Evolutionary conservation across 2,329 filamentous ascomycete genomes (phyloP).

Genomic region (Colletotrichum sp.): DNA sequence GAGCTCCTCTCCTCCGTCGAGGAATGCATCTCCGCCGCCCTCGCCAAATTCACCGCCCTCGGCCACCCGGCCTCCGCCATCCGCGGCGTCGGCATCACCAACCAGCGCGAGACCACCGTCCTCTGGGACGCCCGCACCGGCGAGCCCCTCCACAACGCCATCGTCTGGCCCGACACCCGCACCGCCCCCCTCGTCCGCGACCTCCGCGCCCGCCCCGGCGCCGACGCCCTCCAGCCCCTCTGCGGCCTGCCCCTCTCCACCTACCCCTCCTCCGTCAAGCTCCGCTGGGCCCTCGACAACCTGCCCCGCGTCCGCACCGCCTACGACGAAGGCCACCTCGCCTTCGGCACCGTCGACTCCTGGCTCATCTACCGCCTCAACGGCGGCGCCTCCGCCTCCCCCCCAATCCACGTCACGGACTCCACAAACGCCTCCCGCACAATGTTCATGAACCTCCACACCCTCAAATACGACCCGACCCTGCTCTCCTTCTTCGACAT

Average conservation of each 20-base stretch:
- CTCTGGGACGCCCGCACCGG: constrained; percentile 85
- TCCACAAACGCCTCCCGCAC: constrained; percentile 87
- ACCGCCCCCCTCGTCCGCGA: constrained; percentile 76
- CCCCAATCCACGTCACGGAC: constrained; percentile 78
- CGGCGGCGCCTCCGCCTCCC: constrained; percentile 65
- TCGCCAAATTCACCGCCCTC: constrained; percentile 71
- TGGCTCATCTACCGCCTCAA: constrained; percentile 90
- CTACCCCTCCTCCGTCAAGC: constrained; percentile 86
- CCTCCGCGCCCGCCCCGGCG: constrained; percentile 69
- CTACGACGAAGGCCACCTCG: constrained; percentile 76
- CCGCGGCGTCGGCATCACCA: constrained; percentile 83
- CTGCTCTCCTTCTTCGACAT: constrained; percentile 82
- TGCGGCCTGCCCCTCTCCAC: constrained; percentile 87
- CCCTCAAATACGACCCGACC: constrained; percentile 77
- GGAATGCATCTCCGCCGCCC: constrained; percentile 79
- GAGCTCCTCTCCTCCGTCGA: constrained; percentile 79
- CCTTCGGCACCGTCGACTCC: constrained; percentile 87
- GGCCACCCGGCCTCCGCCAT: constrained; percentile 74
- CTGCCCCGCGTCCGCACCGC: constrained; percentile 71
- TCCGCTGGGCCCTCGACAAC: constrained; percentile 82
- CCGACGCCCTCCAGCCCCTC: constrained; percentile 71
- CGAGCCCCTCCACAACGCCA: constrained; percentile 80
- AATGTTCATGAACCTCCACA: constrained; percentile 92
- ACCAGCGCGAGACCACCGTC: constrained; percentile 87
- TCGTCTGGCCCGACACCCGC: constrained; percentile 90